These are phyloP conservation scores for Candida wancherniae DNA, from an alignment of 805 yeast genomes.

Conservation along the genomic window DNA sequence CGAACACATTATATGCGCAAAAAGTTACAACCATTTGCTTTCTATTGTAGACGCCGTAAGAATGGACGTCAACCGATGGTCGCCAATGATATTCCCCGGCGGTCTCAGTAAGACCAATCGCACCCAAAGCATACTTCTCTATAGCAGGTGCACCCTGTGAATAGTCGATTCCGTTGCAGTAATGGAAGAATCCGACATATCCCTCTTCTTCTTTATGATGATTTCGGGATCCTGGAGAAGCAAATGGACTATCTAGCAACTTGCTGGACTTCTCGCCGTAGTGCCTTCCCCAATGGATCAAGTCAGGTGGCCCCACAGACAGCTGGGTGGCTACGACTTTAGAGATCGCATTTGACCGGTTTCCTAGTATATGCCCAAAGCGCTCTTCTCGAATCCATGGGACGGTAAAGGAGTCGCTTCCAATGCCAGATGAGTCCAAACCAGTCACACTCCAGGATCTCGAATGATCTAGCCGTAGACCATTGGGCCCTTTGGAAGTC, in stretches of 20 bases:
- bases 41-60: conserved; percentile 14
- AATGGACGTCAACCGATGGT: conserved; percentile 4
- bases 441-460: no score
- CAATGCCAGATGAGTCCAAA: no score
- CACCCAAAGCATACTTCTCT: conserved; percentile 25
- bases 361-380: conserved; percentile 27
- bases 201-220: conserved; percentile 31
- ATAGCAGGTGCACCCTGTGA: conserved; percentile 20
- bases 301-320: conserved; percentile 33
- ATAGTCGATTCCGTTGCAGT: conserved; percentile 30
- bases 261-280: conserved; percentile 27
- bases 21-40: conserved; percentile 44
- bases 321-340: conserved; percentile 10
- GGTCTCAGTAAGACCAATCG: conserved; percentile 20
- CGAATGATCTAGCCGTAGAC: no score
- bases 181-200: conserved; percentile 37
- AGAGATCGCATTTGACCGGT: conserved; percentile 22
- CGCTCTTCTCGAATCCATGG: conserved; percentile 27
- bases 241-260: conserved; percentile 27
- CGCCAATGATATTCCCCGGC: conserved; percentile 18
- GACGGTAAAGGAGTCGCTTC: no score
- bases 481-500: no score
- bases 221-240: conserved; percentile 3
- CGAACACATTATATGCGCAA: conserved; percentile 71
- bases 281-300: conserved; percentile 35